These are phyloP conservation scores for Eudorina sp. DNA, from an alignment of 139 green algal genomes.

Conservation along the genomic window DNA sequence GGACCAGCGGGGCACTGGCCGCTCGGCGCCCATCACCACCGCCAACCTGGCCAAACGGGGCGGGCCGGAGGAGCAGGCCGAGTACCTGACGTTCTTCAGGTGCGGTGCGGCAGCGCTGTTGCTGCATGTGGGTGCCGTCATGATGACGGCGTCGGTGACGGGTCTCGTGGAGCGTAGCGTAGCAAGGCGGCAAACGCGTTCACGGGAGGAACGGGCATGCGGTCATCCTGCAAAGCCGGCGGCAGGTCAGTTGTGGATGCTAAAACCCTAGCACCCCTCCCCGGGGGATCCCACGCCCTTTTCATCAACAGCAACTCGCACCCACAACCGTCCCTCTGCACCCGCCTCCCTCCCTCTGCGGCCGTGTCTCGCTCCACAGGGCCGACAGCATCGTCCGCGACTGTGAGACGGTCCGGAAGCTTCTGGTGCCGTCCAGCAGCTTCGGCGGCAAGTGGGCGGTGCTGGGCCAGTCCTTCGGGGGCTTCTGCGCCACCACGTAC, in stretches of 20 bases:
- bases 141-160: too few species aligned
- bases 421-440: slow-evolving; percentile 69
- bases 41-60: slow-evolving; percentile 70
- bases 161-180: too few species aligned
- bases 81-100: slow-evolving; percentile 72
- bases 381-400: slow-evolving; percentile 95
- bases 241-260: too few species aligned
- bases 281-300: too few species aligned
- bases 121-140: background rate
- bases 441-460: slow-evolving; percentile 79
- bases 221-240: too few species aligned
- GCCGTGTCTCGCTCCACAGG: too few species aligned
- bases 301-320: too few species aligned
- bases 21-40: slow-evolving; percentile 74
- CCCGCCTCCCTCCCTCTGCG: too few species aligned
- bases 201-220: too few species aligned
- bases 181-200: too few species aligned
- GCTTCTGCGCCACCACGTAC: slow-evolving; percentile 95
- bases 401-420: slow-evolving; percentile 83
- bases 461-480: slow-evolving; percentile 95
- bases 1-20: slow-evolving; percentile 84
- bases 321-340: too few species aligned
- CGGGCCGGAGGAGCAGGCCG: slow-evolving; percentile 70
- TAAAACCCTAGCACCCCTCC: too few species aligned
- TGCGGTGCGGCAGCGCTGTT: background rate